Evolutionary conservation across 441 rosid genomes (phyloP), one percentile per base, ranked within the genome.

Genomic region (Gossypium davidsonii): DNA sequence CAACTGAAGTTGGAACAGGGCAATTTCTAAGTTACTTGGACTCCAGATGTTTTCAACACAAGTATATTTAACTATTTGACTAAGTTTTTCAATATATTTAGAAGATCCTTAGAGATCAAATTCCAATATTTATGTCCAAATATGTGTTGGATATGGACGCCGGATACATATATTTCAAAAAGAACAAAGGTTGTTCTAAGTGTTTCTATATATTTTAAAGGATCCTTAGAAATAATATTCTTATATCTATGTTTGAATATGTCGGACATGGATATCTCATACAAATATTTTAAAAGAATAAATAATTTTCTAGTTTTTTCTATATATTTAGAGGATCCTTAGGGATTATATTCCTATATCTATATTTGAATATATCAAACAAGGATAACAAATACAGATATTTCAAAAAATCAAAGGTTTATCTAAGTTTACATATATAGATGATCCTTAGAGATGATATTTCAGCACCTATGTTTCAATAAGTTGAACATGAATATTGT

Each of bases 1-100:
- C 15, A 72, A 72, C 28, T 17, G 42, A 61, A 31, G 57, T 21
- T 34, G 60, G 59, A 57, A 62, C 26, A 3, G 57, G 59, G 71
- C 65, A 44, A 53, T 53, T 6, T 53, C 3, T 53, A 17, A 1
- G 25, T 53, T 53, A 17, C 23, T 18, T 15, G 58, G 23, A 18
- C 25, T 53, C 58, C 11, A 1, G 25, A 7, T 53, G 58, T 53
- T 17, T 53, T 53, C 11, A 17, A 6, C 8, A 53, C 18, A 3
- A 21, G 25, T 53, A 53, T 53, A 21, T 53, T 18, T 6, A 53
- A 53, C 59, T 8, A 55, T 55, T 18, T 55, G 20, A 17, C 59
- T 7, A 55, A 53, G 59, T 23, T 57, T 23, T 57, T 11, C 15
- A 12, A 7, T 48, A n/a, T 12, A 48, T 48, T 48, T 12, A 48